phyloP scores from a whole-genome alignment of 345 rosid genomes.

The Jatropha curcas region DNA sequence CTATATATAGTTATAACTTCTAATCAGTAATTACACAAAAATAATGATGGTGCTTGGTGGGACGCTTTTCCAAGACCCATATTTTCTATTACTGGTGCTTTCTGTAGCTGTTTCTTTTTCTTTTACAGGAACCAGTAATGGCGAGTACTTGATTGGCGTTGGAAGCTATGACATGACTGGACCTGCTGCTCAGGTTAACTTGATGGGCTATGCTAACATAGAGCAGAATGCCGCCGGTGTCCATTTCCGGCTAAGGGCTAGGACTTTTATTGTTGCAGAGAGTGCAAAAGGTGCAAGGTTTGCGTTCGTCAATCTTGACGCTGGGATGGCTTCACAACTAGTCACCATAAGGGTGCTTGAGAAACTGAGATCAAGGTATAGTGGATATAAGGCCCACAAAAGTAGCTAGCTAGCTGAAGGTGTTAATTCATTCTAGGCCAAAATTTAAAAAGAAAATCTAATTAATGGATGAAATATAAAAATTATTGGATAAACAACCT shows the following conservation, averaged over 20 bases:
- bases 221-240: constrained; percentile 49
- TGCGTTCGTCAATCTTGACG: constrained; percentile 59
- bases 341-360: constrained; percentile 45
- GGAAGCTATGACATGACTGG: constrained; percentile 64
- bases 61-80: not conserved
- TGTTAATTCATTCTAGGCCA: too few relatives aligned
- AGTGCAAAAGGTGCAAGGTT: constrained; percentile 43
- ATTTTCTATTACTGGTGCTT: not conserved
- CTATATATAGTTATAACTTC: constrained; percentile 10
- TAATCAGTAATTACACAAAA: not conserved
- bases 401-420: too few relatives aligned
- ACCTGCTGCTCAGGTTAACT: constrained; percentile 57
- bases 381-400: too few relatives aligned
- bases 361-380: constrained; percentile 45
- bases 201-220: constrained; percentile 67
- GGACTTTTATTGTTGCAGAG: constrained; percentile 55
- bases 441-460: too few relatives aligned
- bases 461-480: too few relatives aligned
- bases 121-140: constrained; percentile 10
- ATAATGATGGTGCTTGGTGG: not conserved
- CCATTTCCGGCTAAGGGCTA: constrained; percentile 58
- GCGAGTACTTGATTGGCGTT: constrained; percentile 48
- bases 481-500: too few relatives aligned
- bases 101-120: constrained; percentile 11
- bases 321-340: constrained; percentile 68